Conservation (phyloP, 2,329 filamentous ascomycete genomes). For the Nakataea oryzae region DNA sequence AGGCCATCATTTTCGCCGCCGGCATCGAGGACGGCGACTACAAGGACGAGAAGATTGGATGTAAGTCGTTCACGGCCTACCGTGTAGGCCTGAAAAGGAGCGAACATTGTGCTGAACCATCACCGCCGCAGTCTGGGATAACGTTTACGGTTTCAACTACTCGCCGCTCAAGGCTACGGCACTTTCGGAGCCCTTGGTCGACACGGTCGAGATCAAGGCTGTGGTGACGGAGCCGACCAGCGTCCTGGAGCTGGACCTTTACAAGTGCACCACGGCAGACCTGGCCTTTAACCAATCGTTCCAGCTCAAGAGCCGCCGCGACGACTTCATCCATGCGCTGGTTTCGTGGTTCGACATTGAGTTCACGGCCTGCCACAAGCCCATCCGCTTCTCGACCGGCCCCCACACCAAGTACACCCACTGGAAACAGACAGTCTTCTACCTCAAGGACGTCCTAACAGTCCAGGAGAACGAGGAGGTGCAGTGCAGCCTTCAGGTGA, state of each 20-base stretch:
- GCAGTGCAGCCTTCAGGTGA: conserved; percentile 63
- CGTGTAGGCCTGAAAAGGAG: neutral
- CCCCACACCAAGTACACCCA: conserved; percentile 99
- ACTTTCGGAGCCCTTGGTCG: conserved; percentile 89
- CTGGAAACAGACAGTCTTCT: conserved; percentile 99
- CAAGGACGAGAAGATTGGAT: conserved; percentile 99
- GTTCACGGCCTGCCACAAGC: conserved; percentile 97
- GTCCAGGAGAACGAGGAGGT: conserved; percentile 81
- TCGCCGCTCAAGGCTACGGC: conserved; percentile 87
- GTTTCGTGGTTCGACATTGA: conserved; percentile 99
- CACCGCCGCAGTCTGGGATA: conserved; percentile 75
- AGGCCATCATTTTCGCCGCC: conserved; percentile 93
- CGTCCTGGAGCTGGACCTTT: conserved; percentile 83
- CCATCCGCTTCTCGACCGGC: conserved; percentile 90
- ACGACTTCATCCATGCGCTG: conserved; percentile 91
- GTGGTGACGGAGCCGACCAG: conserved; percentile 84
- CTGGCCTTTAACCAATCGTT: conserved; percentile 77
- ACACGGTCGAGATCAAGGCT: conserved; percentile 95
- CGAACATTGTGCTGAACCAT: neutral
- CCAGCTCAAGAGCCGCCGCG: conserved; percentile 64
- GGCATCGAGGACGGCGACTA: conserved; percentile 98
- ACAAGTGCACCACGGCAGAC: conserved; percentile 76
- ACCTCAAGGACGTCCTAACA: conserved; percentile 85
- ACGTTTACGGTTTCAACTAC: conserved; percentile 98
- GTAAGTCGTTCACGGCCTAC: conserved; percentile 48